Percentiles rank a stretch among this genome's conserved stretches.
Conservation (phyloP, 1,284 basidiomycete species). For the Cystobasidium sp. region DNA sequence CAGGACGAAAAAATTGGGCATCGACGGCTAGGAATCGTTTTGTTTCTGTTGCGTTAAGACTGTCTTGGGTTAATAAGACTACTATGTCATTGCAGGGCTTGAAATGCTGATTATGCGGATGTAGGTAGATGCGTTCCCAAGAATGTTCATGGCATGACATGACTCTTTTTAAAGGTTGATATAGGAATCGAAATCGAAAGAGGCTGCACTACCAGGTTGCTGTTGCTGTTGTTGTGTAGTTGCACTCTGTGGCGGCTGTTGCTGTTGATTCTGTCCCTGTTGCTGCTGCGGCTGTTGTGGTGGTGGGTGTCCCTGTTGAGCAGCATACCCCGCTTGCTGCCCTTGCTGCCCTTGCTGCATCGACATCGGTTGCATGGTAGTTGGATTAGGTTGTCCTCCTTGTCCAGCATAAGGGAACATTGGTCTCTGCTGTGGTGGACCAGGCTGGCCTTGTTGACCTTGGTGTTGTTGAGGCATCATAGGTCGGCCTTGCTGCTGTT, state of each 20-base stretch:
- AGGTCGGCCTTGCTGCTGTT: neutral
- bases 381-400: slow-evolving; percentile 4
- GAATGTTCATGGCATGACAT: too few species aligned
- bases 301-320: slow-evolving; percentile 18
- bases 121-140: too few species aligned
- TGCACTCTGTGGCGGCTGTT: neutral
- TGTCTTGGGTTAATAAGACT: too few species aligned
- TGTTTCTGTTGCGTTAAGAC: too few species aligned
- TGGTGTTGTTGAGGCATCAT: slow-evolving; percentile 25
- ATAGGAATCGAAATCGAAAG: slow-evolving; percentile 40
- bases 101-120: too few species aligned
- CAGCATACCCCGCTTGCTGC: slow-evolving; percentile 12
- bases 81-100: too few species aligned
- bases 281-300: slow-evolving; percentile 39
- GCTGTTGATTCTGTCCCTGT: neutral
- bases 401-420: slow-evolving; percentile 27
- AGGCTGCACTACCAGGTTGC: slow-evolving; percentile 17
- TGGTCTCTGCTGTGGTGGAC: slow-evolving; percentile 8
- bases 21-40: too few species aligned
- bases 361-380: neutral
- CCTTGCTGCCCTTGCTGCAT: neutral
- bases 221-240: slow-evolving; percentile 10
- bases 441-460: neutral
- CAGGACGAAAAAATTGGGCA: too few species aligned
- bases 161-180: slow-evolving; percentile 24